Evolutionary conservation across 805 yeast species (phyloP), one percentile per base, ranked within the genome.

Genomic region (Henningerozyma blattae): DNA sequence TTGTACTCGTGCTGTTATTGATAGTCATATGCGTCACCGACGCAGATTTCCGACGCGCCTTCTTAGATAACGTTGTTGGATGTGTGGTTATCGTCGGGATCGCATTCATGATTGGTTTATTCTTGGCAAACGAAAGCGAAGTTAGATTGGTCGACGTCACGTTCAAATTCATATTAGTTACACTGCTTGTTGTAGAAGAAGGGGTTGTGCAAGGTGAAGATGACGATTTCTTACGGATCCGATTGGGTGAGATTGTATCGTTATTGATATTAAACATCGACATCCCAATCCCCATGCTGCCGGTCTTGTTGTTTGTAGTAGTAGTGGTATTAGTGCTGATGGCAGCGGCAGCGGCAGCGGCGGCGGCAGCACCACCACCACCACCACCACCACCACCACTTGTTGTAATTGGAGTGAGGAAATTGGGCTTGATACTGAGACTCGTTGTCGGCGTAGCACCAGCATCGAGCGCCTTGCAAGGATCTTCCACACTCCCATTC

Each of bases 401-500:
- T 20, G 22, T 20, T 20, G 22, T 20, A 7, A 7, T 20, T 20
- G 22, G 7, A 20, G n/a, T n/a, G n/a, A n/a, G n/a, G n/a, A n/a
- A n/a, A n/a, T n/a, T n/a, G n/a, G n/a, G n/a, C n/a, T 20, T 20
- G 10, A 10, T 20, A 20, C 22, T 20, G 22, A 10, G 7, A 10
- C 10, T 10, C 10, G 10, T 20, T 24, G 27, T 10, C n/a, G 14
- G 5, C 10, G 27, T 10, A 24, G n/a, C n/a, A n/a, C n/a, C n/a
- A n/a, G n/a, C n/a, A n/a, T n/a, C n/a, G n/a, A n/a, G n/a, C n/a
- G n/a, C n/a, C n/a, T n/a, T n/a, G n/a, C n/a, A n/a, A n/a, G n/a
- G n/a, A n/a, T n/a, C n/a, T n/a, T n/a, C 12, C 7, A 29, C 36
- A 20, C 25, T 29, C 7, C 54, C 51, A 15, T 46, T 44, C n/a